phyloP scores from a whole-genome alignment of 139 green algal genomes.

The Coelastrella sp. region DNA sequence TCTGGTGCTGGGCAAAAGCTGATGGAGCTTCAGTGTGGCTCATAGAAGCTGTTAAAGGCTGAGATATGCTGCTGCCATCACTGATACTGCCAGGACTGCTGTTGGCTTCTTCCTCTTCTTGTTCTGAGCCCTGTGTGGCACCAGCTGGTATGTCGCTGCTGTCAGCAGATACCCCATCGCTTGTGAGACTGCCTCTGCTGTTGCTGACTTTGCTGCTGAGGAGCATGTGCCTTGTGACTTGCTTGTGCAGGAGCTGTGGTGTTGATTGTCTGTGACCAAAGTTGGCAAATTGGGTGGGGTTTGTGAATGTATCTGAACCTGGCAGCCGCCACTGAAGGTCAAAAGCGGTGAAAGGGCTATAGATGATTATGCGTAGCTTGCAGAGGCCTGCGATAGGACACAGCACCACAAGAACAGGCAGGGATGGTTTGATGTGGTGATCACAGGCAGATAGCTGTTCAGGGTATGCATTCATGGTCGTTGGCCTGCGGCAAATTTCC shows the following conservation, averaged over 20 bases:
- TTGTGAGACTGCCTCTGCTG: background rate
- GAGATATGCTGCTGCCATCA: background rate
- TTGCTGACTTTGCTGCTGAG: background rate
- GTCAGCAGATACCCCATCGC: background rate
- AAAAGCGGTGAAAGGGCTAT: background rate
- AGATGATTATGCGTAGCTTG: slow-evolving; percentile 33
- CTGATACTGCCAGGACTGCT: no score
- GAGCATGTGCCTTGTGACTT: background rate
- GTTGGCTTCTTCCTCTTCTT: no score
- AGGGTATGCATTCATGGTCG: no score
- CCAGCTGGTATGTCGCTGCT: background rate
- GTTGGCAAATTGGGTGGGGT: slow-evolving; percentile 1
- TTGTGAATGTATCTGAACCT: background rate
- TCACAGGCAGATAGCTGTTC: no score
- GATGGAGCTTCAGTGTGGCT: background rate
- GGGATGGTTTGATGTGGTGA: background rate
- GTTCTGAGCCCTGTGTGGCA: no score
- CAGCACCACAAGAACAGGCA: background rate
- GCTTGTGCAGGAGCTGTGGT: slow-evolving; percentile 12
- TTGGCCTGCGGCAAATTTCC: no score
- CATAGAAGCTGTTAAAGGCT: background rate
- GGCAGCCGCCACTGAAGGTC: slow-evolving; percentile 25
- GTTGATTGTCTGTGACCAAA: slow-evolving; percentile 12
- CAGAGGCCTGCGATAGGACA: background rate
- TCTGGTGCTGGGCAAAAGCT: background rate